A percentile compares a stretch with the other conserved stretches of the same genome.
Conservation (phyloP, 345 rosid species). For the Microcos paniculata region DNA sequence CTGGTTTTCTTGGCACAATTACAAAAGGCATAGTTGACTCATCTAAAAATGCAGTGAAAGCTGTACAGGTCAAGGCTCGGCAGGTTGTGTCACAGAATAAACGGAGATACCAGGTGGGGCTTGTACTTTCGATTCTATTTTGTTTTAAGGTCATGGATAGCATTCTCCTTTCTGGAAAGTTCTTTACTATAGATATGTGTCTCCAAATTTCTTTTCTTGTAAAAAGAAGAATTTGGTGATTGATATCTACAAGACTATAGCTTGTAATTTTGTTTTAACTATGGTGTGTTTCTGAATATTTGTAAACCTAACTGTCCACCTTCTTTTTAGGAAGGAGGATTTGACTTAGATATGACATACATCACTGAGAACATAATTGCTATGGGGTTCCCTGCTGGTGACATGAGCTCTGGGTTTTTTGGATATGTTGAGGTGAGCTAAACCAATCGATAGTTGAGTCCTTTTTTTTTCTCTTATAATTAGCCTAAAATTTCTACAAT, state of each 20-base stretch:
- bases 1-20: conserved; percentile 71
- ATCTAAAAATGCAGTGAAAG: conserved; percentile 86
- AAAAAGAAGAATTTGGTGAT: neutral
- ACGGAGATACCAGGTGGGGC: conserved; percentile 74
- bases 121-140: neutral
- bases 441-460: conserved; percentile 12
- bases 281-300: neutral
- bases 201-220: neutral
- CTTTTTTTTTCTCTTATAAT: neutral
- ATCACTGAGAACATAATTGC: conserved; percentile 87
- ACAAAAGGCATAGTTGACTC: conserved; percentile 80
- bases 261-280: neutral
- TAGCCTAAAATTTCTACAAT: conserved; percentile 19
- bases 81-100: conserved; percentile 90
- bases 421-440: conserved; percentile 74
- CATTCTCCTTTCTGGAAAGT: neutral
- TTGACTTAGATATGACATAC: conserved; percentile 83
- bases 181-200: neutral
- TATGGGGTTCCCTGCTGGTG: conserved; percentile 98
- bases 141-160: neutral
- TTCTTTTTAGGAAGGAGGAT: conserved; percentile 71
- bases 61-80: conserved; percentile 87
- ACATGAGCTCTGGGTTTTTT: conserved; percentile 87
- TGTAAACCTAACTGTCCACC: neutral
- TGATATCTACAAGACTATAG: neutral